Percentiles rank a stretch among this genome's conserved stretches.
Conservation (phyloP, 306 rosid genomes). For the Vachellia collinsii region DNA sequence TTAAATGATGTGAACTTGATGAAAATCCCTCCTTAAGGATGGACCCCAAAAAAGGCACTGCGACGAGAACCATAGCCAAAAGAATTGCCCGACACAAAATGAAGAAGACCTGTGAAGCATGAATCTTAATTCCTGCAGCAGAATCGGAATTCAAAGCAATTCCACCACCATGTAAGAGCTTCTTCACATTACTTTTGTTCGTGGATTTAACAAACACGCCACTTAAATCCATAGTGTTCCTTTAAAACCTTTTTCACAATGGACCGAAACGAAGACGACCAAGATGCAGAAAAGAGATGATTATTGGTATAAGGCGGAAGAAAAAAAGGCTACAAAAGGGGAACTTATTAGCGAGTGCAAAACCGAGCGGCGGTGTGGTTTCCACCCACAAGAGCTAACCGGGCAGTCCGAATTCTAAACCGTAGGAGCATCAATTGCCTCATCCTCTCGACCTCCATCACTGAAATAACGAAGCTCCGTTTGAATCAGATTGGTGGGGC, state of each 20-base stretch:
- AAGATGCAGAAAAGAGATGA: slow-evolving; percentile 32
- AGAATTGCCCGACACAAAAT: slow-evolving; percentile 57
- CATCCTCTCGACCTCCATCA: slow-evolving; percentile 63
- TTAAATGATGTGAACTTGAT: slow-evolving; percentile 11
- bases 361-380: slow-evolving; percentile 80
- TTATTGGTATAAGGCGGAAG: background rate
- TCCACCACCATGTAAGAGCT: slow-evolving; percentile 28
- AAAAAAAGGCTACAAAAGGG: background rate
- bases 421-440: slow-evolving; percentile 52
- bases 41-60: slow-evolving; percentile 48
- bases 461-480: background rate
- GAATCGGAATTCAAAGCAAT: slow-evolving; percentile 40
- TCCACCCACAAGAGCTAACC: slow-evolving; percentile 71
- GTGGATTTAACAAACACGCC: slow-evolving; percentile 13
- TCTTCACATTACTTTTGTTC: slow-evolving; percentile 37
- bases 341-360: slow-evolving; percentile 57
- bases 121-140: slow-evolving; percentile 50
- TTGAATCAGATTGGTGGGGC: slow-evolving; percentile 25
- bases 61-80: slow-evolving; percentile 52
- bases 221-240: background rate
- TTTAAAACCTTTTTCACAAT: background rate
- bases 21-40: slow-evolving; percentile 34
- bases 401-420: slow-evolving; percentile 50
- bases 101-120: slow-evolving; percentile 47
- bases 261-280: slow-evolving; percentile 26